Evolutionary conservation across 2,329 filamentous ascomycete genomes (phyloP), one percentile per base, ranked within the genome.

Genomic region (Alternaria novae-zelandiae): DNA sequence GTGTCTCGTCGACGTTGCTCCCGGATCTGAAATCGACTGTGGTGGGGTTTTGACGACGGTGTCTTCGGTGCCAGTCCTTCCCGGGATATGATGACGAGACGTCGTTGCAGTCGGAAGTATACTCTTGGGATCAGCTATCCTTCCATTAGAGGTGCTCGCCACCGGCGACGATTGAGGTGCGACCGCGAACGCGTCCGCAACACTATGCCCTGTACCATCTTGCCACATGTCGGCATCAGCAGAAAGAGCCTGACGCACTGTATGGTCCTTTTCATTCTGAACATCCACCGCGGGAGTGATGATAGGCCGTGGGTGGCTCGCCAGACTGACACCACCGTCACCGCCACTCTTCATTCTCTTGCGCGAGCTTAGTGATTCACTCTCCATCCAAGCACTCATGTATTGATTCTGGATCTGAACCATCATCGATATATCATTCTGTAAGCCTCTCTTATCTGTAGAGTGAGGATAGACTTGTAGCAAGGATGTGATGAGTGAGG

Each of bases 391-490:
- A 11, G 53, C 47, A 5, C 56, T 32, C 6, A 75, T 12, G 4
- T 55, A 46, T 49, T 70, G 64, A 15, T 67, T 70, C 17, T 69
- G 64, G 3, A 68, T 26, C 0, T 69, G 56, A 0, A 57, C 59
- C 21, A 76, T 60, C 63, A 67, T 65, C 1, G 59, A 54, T n/a
- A 75, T 70, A 12, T 74, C 72, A 13, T 71, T 61, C 3, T 67
- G 53, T 15, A 75, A 12, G 2, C 65, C 62, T 6, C 49, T 57
- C 4, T 63, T 61, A 13, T 74, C 63, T 0, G 13, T 20, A 1
- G 71, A 72, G 7, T 57, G 25, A 0, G 66, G 65, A 36, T 75
- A 75, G 2, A 50, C 45, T 10, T 65, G 61, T n/a, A 75, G 49
- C 5, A 74, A 61, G 1, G 64, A 63, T 5, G 65, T 64, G 5